These are phyloP conservation scores for Coniochaeta hoffmannii DNA, from an alignment of 2,329 filamentous ascomycete genomes.

Conservation along the genomic window DNA sequence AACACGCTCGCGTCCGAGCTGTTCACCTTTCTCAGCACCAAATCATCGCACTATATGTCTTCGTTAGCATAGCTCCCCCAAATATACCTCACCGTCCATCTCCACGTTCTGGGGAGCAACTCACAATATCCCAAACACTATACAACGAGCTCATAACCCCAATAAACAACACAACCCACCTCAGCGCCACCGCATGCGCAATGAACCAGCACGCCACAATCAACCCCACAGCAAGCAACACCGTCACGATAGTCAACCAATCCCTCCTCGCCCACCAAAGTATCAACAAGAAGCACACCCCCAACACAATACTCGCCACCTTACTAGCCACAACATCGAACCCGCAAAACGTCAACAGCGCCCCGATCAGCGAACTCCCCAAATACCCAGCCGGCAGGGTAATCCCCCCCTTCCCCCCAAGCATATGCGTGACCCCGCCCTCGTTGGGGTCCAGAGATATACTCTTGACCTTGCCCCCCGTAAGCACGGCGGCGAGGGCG, in stretches of 20 bases:
- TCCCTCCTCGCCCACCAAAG: constrained; percentile 76
- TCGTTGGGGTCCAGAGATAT: constrained; percentile 70
- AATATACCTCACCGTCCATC: background rate
- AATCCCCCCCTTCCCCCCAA: constrained; percentile 60
- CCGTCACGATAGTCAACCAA: constrained; percentile 67
- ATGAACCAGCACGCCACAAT: constrained; percentile 76
- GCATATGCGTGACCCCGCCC: constrained; percentile 72
- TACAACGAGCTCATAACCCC: constrained; percentile 77
- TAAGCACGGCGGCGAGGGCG: constrained; percentile 64
- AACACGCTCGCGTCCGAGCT: constrained; percentile 74
- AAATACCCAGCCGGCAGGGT: constrained; percentile 74
- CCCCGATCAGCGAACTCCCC: constrained; percentile 69
- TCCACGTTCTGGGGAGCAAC: constrained; percentile 16
- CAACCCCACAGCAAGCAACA: constrained; percentile 62
- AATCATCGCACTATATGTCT: constrained; percentile 58
- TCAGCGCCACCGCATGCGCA: constrained; percentile 62
- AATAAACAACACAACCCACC: constrained; percentile 67
- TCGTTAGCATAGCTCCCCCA: background rate
- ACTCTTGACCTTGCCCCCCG: constrained; percentile 65
- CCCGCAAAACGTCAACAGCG: constrained; percentile 69
- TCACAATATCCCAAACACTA: constrained; percentile 72
- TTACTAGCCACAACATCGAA: constrained; percentile 79
- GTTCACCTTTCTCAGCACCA: constrained; percentile 75
- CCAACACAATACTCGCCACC: constrained; percentile 66
- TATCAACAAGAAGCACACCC: constrained; percentile 68